Base-by-base conservation (phyloP, 176 grass and related monocot genomes). In the Raddia guianensis region DNA sequence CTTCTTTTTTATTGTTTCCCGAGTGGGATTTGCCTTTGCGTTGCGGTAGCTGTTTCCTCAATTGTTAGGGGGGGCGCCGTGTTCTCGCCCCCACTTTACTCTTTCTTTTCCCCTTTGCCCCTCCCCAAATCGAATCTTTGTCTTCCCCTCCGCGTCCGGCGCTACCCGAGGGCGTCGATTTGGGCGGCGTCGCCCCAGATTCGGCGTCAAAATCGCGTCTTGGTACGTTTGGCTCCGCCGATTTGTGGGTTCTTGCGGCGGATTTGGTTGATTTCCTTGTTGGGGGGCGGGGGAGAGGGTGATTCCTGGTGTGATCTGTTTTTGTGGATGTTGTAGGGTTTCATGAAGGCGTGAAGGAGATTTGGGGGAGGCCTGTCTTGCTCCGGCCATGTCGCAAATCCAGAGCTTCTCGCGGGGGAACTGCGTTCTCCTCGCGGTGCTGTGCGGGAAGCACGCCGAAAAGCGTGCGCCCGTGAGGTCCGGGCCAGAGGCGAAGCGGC, bases 361-460 rank as follows among this genome's bases (percentile, higher is more conserved):
- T 85, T 82, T 35, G 32, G 20, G 35, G 13, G 35, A 15, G 4
- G 10, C 37, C 46, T 35, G 12, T 55, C 64, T 53, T 64, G 73
- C 67, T 63, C 19, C 60, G 27, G 67, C 51, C 56, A 99, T 99
- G 96, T 93, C 84, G 71, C 96, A 93, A 84, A 80, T 91, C 88
- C 96, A 93, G 79, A 89, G 86, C 75, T 91, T 89, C 73, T 87
- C 82, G 45, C 76, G 82, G 51, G 77, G 83, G 55, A 91, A 89
- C 89, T 98, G 92, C 73, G 90, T 72, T 66, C 92, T 99, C 14
- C 90, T 99, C n/a, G 90, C 90, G 2, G 96, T 99, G 65, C 84
- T 99, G 6, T 99, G 88, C 18, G 96, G 92, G 7, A 90, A 95
- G 80, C 86, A 89, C 77, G 87, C 81, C 0, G 86, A 95, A 3